phyloP scores from a whole-genome alignment of 2,329 filamentous ascomycete genomes.

The Xylariaceae sp. region DNA sequence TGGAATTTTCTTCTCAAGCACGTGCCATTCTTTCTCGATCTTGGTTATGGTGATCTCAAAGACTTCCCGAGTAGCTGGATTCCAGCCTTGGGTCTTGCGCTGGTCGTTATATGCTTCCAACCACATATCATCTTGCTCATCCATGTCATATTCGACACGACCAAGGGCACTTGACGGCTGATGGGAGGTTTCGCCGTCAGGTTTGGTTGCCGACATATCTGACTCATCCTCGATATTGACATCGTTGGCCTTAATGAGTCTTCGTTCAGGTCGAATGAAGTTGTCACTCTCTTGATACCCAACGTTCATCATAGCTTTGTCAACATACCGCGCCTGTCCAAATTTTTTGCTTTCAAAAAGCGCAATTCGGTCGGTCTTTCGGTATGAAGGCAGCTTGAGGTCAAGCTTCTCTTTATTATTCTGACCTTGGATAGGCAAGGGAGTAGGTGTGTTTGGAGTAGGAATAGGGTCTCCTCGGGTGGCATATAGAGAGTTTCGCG shows the following conservation, averaged over 20 bases:
- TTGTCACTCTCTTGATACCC: conserved; percentile 94
- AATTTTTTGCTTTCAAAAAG: conserved; percentile 80
- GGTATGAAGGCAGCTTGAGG: conserved; percentile 70
- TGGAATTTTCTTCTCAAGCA: conserved; percentile 90
- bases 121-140: conserved; percentile 98
- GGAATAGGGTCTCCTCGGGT: conserved; percentile 40
- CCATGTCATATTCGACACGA: conserved; percentile 98
- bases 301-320: conserved; percentile 92
- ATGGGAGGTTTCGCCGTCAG: conserved; percentile 51
- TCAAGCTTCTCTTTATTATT: conserved; percentile 77
- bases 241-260: conserved; percentile 62
- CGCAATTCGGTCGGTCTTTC: conserved; percentile 73
- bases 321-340: conserved; percentile 86
- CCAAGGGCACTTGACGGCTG: conserved; percentile 55
- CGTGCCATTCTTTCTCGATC: conserved; percentile 98
- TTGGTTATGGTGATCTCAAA: conserved; percentile 99
- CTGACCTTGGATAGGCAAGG: conserved; percentile 73
- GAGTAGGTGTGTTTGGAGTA: conserved; percentile 56
- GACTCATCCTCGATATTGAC: conserved; percentile 55
- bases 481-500: conserved; percentile 52
- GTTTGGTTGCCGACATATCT: conserved; percentile 43
- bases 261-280: conserved; percentile 72
- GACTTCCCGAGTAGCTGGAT: conserved; percentile 84
- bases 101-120: conserved; percentile 77
- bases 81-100: conserved; percentile 68